Base-by-base conservation (phyloP, 129 eudicot genomes). In the Glebionis coronaria region DNA sequence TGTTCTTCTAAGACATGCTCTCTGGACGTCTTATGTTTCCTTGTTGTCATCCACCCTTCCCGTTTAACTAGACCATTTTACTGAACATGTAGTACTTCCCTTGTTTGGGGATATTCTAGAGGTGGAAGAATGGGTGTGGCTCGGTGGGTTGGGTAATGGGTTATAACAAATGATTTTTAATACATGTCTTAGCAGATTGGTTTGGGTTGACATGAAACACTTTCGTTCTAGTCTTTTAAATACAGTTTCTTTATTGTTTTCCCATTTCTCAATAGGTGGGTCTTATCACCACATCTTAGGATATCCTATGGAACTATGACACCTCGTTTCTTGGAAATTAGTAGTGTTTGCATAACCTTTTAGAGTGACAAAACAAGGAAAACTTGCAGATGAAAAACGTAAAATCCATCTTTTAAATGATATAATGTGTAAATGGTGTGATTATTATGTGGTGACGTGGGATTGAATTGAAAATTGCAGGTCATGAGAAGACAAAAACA, bases 401-500 rank as follows among this genome's bases (percentile, higher is more conserved):
- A 23, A 44, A 12, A 16, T 61, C 21, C 1, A 15, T 15, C 11
- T 61, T 14, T 2, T 35, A 1, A 61, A 61, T 61, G 27, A n/a
- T 38, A 61, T 6, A 23, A 68, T 15, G 31, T 38, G 28, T 12
- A 15, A 14, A n/a, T 57, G 28, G 42, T 11, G 50, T 11, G 16
- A 8, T 8, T 28, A 12, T 1, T 25, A 10, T 63, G 21, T 69
- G 60, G 14, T 55, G 31, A 67, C 28, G 49, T 44, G 67, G 51
- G 68, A 70, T 44, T 7, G 54, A 73, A 53, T 13, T 67, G 45
- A 38, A 60, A 70, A 2, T 35, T 76, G 78, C 83, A 85, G 91
- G 88, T 55, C 69, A 71, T 16, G 84, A 75, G 76, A 86, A 82
- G 88, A 87, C 97, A 8, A 82, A 74, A 70, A 88, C 81, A 53